Evolutionary conservation across 1,284 basidiomycete genomes (phyloP).

Genomic region (Trichosporon inkin): DNA sequence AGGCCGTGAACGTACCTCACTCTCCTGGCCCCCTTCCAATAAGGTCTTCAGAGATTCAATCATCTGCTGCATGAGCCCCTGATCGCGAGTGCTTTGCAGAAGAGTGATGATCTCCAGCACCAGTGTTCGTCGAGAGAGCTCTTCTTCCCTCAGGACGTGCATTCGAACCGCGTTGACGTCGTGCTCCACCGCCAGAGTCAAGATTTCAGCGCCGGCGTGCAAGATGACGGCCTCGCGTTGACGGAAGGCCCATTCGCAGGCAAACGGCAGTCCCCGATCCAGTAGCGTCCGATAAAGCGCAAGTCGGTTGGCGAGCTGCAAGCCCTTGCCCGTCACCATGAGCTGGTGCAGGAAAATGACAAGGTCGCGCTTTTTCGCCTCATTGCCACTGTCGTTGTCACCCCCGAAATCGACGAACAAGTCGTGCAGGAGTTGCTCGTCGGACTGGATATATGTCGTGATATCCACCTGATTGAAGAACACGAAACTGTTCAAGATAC

Average conservation of each 20-base stretch:
- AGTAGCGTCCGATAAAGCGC: constrained; percentile 83
- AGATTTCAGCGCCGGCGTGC: constrained; percentile 79
- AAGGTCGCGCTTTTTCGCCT: constrained; percentile 57
- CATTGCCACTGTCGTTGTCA: constrained; percentile 42
- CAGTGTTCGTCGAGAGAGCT: constrained; percentile 59
- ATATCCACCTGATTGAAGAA: constrained; percentile 99
- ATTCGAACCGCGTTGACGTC: constrained; percentile 80
- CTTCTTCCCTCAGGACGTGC: constrained; percentile 76
- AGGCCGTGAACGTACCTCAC: constrained; percentile 42
- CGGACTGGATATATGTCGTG: constrained; percentile 79
- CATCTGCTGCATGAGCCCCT: constrained; percentile 85
- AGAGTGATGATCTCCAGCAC: constrained; percentile 70
- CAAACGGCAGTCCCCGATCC: constrained; percentile 80
- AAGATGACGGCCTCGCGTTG: constrained; percentile 58
- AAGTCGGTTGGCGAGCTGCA: constrained; percentile 82
- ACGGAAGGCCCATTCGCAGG: constrained; percentile 83
- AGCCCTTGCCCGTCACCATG: constrained; percentile 91
- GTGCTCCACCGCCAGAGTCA: constrained; percentile 84
- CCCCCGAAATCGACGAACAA: constrained; percentile 74
- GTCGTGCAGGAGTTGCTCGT: constrained; percentile 69
- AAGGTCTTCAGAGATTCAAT: constrained; percentile 83
- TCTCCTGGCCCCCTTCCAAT: constrained; percentile 61
- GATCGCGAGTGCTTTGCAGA: constrained; percentile 70
- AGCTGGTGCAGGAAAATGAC: constrained; percentile 87
- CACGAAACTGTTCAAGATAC: constrained; percentile 92